A percentile compares a stretch with the other conserved stretches of the same genome.
phyloP scores from a whole-genome alignment of 2,329 filamentous ascomycete genomes.

The Myotisia sp. region DNA sequence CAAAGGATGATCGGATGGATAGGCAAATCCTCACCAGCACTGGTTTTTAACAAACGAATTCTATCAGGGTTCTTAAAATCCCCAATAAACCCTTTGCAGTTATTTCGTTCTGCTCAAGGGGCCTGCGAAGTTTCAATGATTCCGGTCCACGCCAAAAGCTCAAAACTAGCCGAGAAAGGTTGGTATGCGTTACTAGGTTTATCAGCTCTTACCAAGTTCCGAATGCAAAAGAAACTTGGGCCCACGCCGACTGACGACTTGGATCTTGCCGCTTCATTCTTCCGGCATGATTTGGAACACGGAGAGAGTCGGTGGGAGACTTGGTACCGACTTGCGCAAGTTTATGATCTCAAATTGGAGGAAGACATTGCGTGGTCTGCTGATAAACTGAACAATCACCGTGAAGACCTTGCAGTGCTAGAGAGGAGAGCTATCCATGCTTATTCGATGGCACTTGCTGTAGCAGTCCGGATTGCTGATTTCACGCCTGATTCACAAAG shows the following conservation, averaged over 20 bases:
- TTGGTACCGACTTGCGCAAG: conserved; percentile 78
- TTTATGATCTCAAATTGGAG: conserved; percentile 75
- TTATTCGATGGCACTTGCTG: conserved; percentile 54
- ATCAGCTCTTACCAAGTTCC: conserved; percentile 75
- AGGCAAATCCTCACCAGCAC: conserved; percentile 61
- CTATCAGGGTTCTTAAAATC: conserved; percentile 69
- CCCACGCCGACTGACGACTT: conserved; percentile 72
- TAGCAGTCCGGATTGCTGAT: conserved; percentile 44
- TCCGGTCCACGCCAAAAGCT: conserved; percentile 54
- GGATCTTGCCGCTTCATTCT: conserved; percentile 64
- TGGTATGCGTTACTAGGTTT: conserved; percentile 90
- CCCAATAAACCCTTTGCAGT: conserved; percentile 63
- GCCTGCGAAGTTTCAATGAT: conserved; percentile 60
- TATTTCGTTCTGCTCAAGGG: conserved; percentile 71
- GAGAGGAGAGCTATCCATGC: conserved; percentile 75
- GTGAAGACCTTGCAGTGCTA: conserved; percentile 56
- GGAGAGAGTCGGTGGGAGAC: conserved; percentile 73
- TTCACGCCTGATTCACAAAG: conserved; percentile 38
- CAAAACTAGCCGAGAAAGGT: conserved; percentile 57
- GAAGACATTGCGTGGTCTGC: conserved; percentile 79
- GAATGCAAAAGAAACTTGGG: conserved; percentile 61
- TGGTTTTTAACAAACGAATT: conserved; percentile 76
- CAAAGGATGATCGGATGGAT: conserved; percentile 66
- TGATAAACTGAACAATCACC: conserved; percentile 79
- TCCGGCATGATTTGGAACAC: conserved; percentile 70